These are phyloP conservation scores for Saposhnikovia divaricata DNA, from an alignment of 129 eudicot genomes.

Conservation along the genomic window DNA sequence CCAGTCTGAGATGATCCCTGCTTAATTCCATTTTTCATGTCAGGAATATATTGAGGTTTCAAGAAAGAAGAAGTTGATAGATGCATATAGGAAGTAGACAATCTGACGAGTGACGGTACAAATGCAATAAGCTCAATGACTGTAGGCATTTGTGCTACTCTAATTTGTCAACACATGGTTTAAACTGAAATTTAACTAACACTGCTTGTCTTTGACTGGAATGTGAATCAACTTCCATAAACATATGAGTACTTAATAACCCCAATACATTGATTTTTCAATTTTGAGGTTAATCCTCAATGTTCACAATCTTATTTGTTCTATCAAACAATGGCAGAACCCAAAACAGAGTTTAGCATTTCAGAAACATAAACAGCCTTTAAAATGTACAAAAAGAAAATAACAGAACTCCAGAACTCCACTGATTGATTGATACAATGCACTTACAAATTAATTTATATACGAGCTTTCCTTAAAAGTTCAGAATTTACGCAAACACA, in stretches of 20 bases:
- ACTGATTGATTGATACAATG: background rate
- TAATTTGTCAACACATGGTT: background rate
- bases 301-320: background rate
- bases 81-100: background rate
- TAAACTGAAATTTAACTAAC: background rate
- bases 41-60: background rate
- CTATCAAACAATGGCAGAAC: background rate
- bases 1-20: slow-evolving; percentile 70
- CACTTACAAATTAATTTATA: no score
- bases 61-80: background rate
- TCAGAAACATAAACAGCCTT: background rate
- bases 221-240: background rate
- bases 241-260: background rate
- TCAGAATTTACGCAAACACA: background rate
- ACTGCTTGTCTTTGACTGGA: background rate
- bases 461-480: background rate
- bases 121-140: background rate
- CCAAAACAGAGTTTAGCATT: background rate
- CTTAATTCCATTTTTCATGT: slow-evolving; percentile 2
- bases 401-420: background rate
- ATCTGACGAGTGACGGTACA: background rate
- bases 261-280: background rate
- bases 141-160: background rate
- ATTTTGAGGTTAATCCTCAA: background rate
- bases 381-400: background rate